A percentile compares a stretch with the other conserved stretches of the same genome.
These are phyloP conservation scores for Cylindrotheca closterium DNA, from an alignment of 108 stramenopile species.

Conservation along the genomic window DNA sequence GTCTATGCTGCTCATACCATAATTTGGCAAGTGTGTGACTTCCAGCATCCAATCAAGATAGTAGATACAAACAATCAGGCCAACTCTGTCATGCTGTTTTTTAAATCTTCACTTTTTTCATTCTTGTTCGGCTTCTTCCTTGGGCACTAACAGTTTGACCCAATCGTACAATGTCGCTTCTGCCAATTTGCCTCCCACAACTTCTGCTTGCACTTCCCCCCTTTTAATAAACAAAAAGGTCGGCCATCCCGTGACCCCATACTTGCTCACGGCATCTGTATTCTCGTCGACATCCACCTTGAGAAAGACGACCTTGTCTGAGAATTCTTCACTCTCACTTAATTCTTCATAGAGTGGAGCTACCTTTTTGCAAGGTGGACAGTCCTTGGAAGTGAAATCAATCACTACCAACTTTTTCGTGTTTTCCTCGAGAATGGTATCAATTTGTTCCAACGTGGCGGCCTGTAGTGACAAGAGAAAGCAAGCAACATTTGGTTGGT, in stretches of 20 bases:
- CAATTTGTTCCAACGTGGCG: neutral
- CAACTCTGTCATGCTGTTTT: too few relatives aligned
- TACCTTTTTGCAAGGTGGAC: constrained; percentile 15
- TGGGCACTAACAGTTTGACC: constrained; percentile 15
- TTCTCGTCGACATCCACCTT: constrained; percentile 93
- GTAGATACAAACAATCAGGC: too few relatives aligned
- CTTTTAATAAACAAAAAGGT: constrained; percentile 89
- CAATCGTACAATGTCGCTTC: constrained; percentile 26
- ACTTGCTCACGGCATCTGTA: constrained; percentile 79
- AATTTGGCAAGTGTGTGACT: too few relatives aligned
- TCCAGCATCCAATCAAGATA: too few relatives aligned
- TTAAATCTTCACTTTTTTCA: too few relatives aligned
- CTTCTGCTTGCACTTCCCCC: constrained; percentile 56
- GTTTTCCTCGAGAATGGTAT: neutral
- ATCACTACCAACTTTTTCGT: constrained; percentile 11
- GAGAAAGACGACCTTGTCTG: constrained; percentile 55
- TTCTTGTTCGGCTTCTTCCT: too few relatives aligned
- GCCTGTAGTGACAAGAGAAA: too few relatives aligned
- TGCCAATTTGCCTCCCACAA: constrained; percentile 24
- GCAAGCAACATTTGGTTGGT: too few relatives aligned
- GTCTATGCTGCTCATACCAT: too few relatives aligned
- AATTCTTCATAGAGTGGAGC: constrained; percentile 44
- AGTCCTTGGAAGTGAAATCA: constrained; percentile 14
- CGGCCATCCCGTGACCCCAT: constrained; percentile 85
- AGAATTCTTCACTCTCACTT: constrained; percentile 40